Conservation (phyloP, 192 early-diverging fungal genomes). For the Haplosporangium gracile region DNA sequence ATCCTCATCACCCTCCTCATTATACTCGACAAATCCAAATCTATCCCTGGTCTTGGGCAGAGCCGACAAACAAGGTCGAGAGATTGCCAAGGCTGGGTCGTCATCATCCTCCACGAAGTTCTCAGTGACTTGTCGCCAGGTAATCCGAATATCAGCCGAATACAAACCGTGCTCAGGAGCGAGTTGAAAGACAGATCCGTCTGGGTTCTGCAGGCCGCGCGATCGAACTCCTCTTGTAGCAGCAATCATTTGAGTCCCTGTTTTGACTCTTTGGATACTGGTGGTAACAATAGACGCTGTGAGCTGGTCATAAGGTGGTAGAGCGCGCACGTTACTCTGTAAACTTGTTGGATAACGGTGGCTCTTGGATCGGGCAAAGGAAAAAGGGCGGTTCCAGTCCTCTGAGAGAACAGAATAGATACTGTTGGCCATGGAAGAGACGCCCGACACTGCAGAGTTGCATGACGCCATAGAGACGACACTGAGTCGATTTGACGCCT, state of each 20-base stretch:
- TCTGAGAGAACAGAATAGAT: constrained; percentile 36
- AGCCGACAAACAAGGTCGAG: neutral
- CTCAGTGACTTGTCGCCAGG: neutral
- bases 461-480: neutral
- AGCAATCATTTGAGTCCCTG: neutral
- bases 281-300: neutral
- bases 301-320: neutral
- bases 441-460: neutral
- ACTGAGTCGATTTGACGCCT: neutral
- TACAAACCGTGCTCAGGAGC: neutral
- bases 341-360: constrained; percentile 13
- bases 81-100: neutral
- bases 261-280: neutral
- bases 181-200: neutral
- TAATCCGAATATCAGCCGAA: neutral
- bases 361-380: constrained; percentile 29
- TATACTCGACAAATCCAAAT: constrained; percentile 18
- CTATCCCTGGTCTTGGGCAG: neutral
- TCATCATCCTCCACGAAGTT: neutral
- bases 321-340: constrained; percentile 1
- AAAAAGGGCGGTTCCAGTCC: constrained; percentile 29
- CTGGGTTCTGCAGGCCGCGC: neutral
- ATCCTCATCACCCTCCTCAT: neutral
- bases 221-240: neutral
- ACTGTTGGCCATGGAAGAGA: constrained; percentile 20